Evolutionary conservation across 495 filamentous ascomycete genomes (phyloP), one percentile per base, ranked within the genome.

Genomic region (Annulohypoxylon maeteangense): DNA sequence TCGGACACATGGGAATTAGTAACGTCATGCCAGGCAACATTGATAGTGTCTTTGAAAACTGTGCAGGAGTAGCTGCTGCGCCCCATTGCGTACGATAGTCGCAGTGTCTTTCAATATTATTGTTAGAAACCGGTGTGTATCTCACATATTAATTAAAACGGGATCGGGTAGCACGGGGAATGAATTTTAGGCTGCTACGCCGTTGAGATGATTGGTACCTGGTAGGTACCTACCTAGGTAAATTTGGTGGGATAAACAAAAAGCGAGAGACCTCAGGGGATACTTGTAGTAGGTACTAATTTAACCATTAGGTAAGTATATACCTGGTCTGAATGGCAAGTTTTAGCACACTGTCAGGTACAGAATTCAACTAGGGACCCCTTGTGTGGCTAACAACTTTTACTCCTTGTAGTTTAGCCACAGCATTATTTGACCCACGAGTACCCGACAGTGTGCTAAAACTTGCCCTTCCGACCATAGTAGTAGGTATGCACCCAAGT

Each of bases 1-100:
- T 45, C 56, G 16, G 38, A 45, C 56, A 60, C 38, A 60, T 60
- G n/a, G 56, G 18, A 60, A 29, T 60, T 47, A 36, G 11, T 47
- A 32, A 60, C 23, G 23, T n/a, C n/a, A n/a, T n/a, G n/a, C n/a
- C n/a, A n/a, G n/a, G n/a, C 8, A 4, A 40, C 27, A 18, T 42
- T 27, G 34, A 2, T 25, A 27, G 6, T 6, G 7, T 42, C n/a
- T 11, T 40, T 14, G 38, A n/a, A n/a, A n/a, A n/a, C n/a, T n/a
- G n/a, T n/a, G n/a, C n/a, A n/a, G n/a, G n/a, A 40, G 57, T 18
- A 47, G 23, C 18, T 27, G 16, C 58, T 50, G 58, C 42, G 58
- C 58, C 42, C 23, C 58, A 61, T 48, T 48, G 31, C 58, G 29
- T 48, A 61, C 11, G 18, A 11, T 48, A 48, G 4, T 48, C n/a